Evolutionary conservation across 2,329 filamentous ascomycete species (phyloP), one percentile per base, ranked within the genome.

Genomic region (Sordariomycetes sp.): DNA sequence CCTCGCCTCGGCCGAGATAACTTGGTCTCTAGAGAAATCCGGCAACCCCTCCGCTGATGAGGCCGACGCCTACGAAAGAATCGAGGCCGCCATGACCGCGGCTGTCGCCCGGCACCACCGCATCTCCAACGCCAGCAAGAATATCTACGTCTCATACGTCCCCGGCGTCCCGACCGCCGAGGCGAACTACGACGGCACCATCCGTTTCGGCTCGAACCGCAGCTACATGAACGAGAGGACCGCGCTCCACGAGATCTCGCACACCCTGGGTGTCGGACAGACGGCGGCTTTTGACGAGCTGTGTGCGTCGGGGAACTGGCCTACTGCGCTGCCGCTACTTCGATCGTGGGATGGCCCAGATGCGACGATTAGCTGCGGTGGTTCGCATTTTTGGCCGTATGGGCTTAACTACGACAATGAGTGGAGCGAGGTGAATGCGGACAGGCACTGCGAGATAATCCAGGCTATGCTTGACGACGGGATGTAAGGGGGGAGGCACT

Each of bases 181-280:
- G 60, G 74, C 68, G 10, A 74, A 64, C 67, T 73, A 68, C 64
- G 74, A 71, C 62, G 74, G 74, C 48, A 70, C 73, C 63, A 65
- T 76, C n/a, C 71, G 74, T 15, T 76, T 77, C 63, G 74, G 74
- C 5, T 65, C 68, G 13, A 67, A 75, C 67, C 63, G 74, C 10
- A 60, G 69, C 0, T 76, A 74, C 67, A 76, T 77, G 74, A 76
- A 64, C 53, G 72, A 76, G 64, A 73, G 74, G 15, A 76, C 73
- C 2, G 74, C 74, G 5, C 66, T 77, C 62, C 74, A 77, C 61
- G 74, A 77, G 65, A 75, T 75, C 51, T 61, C 73, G 2, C 74
- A 76, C 62, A 76, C 74, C 1, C 69, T 77, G 5, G 74, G 74
- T 3, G 66, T 77, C n/a, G 74, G 74, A 0, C 71, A 72, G 65